phyloP scores from a whole-genome alignment of 2,329 filamentous ascomycete genomes.

The Botrytis pseudocinerea region DNA sequence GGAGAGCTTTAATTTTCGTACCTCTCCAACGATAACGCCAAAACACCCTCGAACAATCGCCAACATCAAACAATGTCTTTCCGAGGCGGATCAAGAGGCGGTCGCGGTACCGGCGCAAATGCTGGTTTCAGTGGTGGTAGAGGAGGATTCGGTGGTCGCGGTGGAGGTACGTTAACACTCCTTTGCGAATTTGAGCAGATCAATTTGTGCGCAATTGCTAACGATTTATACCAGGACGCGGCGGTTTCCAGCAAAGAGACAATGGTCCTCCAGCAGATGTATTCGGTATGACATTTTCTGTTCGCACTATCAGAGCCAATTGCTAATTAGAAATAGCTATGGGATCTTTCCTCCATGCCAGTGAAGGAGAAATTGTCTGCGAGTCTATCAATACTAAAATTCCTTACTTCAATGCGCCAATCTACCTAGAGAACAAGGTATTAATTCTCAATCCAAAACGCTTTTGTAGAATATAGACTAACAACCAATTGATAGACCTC shows the following conservation, averaged over 20 bases:
- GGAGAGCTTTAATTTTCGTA: constrained; percentile 28
- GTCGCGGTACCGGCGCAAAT: constrained; percentile 51
- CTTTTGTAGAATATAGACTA: neutral
- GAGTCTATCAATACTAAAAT: constrained; percentile 93
- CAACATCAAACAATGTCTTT: constrained; percentile 42
- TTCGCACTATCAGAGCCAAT: constrained; percentile 8
- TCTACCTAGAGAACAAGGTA: constrained; percentile 98
- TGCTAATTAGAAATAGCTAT: constrained; percentile 61
- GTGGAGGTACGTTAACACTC: constrained; percentile 41
- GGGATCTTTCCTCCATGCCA: constrained; percentile 90
- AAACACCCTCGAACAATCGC: constrained; percentile 27
- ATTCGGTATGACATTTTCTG: constrained; percentile 47
- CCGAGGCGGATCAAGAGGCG: constrained; percentile 58
- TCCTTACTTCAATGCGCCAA: constrained; percentile 97
- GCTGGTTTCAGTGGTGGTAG: constrained; percentile 54
- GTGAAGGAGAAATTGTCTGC: constrained; percentile 98
- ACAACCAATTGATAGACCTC: constrained; percentile 56
- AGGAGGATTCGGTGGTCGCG: constrained; percentile 51
- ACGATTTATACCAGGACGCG: constrained; percentile 51
- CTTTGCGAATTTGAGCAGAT: constrained; percentile 23
- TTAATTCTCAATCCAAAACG: neutral
- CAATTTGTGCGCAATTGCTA: constrained; percentile 25
- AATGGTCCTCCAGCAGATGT: constrained; percentile 64
- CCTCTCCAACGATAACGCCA: constrained; percentile 45
- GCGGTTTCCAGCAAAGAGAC: constrained; percentile 60